Percentiles rank a stretch among this genome's conserved stretches.
Evolutionary conservation across 768 basidiomycete genomes (phyloP).

Genomic region (Phaeotremella skinneri): DNA sequence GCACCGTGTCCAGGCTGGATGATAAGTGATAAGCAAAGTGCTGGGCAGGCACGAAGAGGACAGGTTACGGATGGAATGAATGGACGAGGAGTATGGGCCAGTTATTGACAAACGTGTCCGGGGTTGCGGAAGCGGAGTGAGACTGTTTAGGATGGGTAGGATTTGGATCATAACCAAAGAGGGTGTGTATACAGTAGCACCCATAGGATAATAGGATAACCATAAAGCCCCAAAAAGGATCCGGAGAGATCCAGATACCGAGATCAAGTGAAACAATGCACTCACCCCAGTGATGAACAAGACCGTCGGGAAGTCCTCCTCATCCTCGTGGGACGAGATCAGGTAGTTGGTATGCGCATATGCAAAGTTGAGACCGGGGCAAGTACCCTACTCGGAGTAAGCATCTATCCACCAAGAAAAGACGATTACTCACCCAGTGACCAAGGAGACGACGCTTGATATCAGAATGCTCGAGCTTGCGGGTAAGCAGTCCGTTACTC

Average conservation of each 20-base stretch:
- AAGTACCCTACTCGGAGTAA: constrained; percentile 51
- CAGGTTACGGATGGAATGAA: constrained; percentile 18
- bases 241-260: background rate
- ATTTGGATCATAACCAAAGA: no score
- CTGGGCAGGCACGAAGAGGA: constrained; percentile 13
- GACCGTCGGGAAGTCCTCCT: constrained; percentile 55
- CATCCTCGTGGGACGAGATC: constrained; percentile 50
- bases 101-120: no score
- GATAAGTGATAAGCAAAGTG: background rate
- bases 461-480: constrained; percentile 61
- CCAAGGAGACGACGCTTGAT: constrained; percentile 79
- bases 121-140: no score
- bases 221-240: background rate
- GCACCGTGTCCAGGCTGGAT: constrained; percentile 68
- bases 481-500: constrained; percentile 66
- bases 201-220: no score
- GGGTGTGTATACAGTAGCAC: no score
- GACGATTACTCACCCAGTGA: constrained; percentile 66
- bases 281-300: constrained; percentile 70
- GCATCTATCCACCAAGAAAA: background rate
- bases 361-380: constrained; percentile 70
- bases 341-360: constrained; percentile 66
- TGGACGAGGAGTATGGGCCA: no score
- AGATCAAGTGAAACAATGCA: constrained; percentile 5
- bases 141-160: no score